Base-by-base conservation (phyloP, 345 rosid genomes). In the Euphorbia pulcherrima region DNA sequence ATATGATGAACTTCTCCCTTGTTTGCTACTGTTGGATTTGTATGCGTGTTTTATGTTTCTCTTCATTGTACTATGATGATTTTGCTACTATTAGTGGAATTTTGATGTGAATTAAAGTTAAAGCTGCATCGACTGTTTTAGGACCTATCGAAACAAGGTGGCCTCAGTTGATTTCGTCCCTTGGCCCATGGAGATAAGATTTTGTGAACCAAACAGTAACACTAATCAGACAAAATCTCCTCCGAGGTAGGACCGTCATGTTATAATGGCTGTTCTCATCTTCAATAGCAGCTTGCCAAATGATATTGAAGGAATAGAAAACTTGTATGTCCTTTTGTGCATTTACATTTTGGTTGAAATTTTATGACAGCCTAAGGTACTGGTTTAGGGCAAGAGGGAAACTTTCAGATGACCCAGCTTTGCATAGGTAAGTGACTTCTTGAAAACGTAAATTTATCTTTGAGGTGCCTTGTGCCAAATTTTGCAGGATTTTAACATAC, bases 361-460 rank as follows among this genome's bases (percentile, higher is more conserved):
- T 75, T 56, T 27, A 60, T 72, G 73, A 62, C 89, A 94, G 97
- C 52, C 73, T 89, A 83, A 94, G 73, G 82, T 88, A 81, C 76
- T 94, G 99, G 99, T 85, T 91, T 82, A 89, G 89, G 83, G 90
- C 99, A 67, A 89, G 73, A 79, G 99, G 99, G 74, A 89, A 84
- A 68, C 96, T 94, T 60, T 89, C 97, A 40, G 95, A 94, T 74
- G 99, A 94, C 74, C 92, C 85, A 77, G 96, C 99, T 65, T 79
- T 93, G 82, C 97, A 93, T 69, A 83, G 97, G 98, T 89, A 64
- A 76, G 85, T 61, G 35, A 65, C 60, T 71, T 60, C 54, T 50
- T 54, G 16, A 48, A 17, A 50, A 48, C 23, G 33, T 13, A 37
- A 8, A 4, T 20, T 6, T 1, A 24, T 14, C 16, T 55, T 21